Percentiles rank a stretch among this genome's conserved stretches.
These are phyloP conservation scores for Penicillium sp. DNA, from an alignment of 2,329 filamentous ascomycete species.

Conservation along the genomic window DNA sequence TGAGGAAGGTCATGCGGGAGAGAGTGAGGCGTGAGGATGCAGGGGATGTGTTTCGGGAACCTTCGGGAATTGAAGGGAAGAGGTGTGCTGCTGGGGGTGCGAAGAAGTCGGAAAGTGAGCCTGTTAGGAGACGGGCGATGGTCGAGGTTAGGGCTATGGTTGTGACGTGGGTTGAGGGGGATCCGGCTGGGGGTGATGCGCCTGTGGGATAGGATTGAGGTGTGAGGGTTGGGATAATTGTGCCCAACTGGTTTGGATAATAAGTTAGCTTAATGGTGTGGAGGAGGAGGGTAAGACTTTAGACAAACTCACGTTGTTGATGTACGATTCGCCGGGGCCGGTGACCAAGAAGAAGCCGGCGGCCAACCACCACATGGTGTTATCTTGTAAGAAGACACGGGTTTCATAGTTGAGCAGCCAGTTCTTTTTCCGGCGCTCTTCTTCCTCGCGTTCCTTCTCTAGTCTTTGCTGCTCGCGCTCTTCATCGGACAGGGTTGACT, in stretches of 20 bases:
- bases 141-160: constrained; percentile 90
- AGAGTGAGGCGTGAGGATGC: constrained; percentile 52
- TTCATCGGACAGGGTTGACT: constrained; percentile 40
- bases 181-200: constrained; percentile 57
- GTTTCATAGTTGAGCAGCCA: constrained; percentile 93
- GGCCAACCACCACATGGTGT: constrained; percentile 94
- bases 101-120: constrained; percentile 82
- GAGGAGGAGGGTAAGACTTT: neutral
- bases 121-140: constrained; percentile 82
- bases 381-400: constrained; percentile 76
- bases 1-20: constrained; percentile 76
- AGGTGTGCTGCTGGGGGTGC: constrained; percentile 66
- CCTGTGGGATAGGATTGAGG: constrained; percentile 57
- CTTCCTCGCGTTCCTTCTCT: constrained; percentile 50
- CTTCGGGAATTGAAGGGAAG: constrained; percentile 51
- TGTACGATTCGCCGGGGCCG: constrained; percentile 94
- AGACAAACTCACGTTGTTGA: constrained; percentile 69
- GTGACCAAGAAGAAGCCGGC: constrained; percentile 89
- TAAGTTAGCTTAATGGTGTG: neutral
- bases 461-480: constrained; percentile 40
- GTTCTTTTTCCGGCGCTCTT: constrained; percentile 72
- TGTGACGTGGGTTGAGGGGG: constrained; percentile 78
- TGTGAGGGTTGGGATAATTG: constrained; percentile 83
- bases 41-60: constrained; percentile 41
- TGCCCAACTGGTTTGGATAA: constrained; percentile 63